Evolutionary conservation across 2,329 filamentous ascomycete genomes (phyloP), one percentile per base, ranked within the genome.

Genomic region (Colletotrichum cuscutae): DNA sequence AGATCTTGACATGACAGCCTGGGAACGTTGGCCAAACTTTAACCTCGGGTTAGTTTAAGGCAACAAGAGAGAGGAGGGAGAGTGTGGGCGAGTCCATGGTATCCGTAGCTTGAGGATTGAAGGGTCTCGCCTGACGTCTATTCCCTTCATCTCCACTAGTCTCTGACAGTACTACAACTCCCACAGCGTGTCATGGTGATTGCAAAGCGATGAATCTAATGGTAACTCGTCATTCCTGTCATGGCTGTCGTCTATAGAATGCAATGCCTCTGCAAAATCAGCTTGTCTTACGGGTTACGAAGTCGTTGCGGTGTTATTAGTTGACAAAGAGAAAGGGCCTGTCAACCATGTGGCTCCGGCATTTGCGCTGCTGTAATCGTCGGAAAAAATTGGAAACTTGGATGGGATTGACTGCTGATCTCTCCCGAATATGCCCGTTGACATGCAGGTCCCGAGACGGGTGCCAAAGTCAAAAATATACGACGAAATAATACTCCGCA

Each of bases 1-100:
- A 60, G 53, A 22, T 65, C 54, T 70, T 70, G 60, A 70, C 60
- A 49, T 70, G 65, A 65, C 59, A 52, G 68, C 65, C 64, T 60
- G 70, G 58, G 65, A 52, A 49, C 57, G 35, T 61, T 28, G 35
- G 64, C 49, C 69, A 42, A 72, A 72, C 69, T 30, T 64, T 60
- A 63, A 57, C 30, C 42, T 22, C 19, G 49, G 8, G 32, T 35
- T 35, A 35, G 32, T 5, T 35, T 12, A 5, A 46, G 12, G 12
- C 30, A 58, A 26, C n/a, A 9, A 37, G 52, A 62, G 7, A 42
- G 37, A 42, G 37, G 6, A 15, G 13, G 15, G 37, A 42, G 37
- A 19, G 37, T 42, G 13, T 42, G 13, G 15, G 37, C 6, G 37
- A 42, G 37, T 42, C 37, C 37, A 42, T 42, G 13, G 37, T 42